A percentile compares a stretch with the other conserved stretches of the same genome.
Conservation (phyloP, 208 protist species). For the Phytomonas sp. region DNA sequence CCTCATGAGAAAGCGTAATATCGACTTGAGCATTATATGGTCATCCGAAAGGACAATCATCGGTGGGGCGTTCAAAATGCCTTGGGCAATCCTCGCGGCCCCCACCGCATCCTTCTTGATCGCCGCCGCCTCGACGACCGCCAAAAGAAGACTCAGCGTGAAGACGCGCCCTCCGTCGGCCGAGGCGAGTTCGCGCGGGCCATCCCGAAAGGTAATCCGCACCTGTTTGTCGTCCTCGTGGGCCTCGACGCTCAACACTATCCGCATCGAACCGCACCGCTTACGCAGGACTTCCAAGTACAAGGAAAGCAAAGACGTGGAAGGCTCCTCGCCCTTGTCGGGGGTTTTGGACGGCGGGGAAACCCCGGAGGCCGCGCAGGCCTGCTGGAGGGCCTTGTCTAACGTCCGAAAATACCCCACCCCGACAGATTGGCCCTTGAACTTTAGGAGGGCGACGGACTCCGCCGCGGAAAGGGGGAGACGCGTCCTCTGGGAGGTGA, state of each 20-base stretch:
- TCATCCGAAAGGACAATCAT: constrained; percentile 42
- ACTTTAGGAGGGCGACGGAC: constrained; percentile 22
- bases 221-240: not conserved
- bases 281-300: constrained; percentile 15
- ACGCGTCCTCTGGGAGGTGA: constrained; percentile 9
- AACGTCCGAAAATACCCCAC: constrained; percentile 17
- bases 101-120: constrained; percentile 17
- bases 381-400: constrained; percentile 35
- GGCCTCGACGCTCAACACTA: not conserved
- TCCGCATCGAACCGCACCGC: not conserved
- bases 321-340: not conserved
- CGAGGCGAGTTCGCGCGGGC: not conserved
- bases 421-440: constrained; percentile 52
- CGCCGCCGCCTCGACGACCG: constrained; percentile 23
- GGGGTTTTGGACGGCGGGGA: not conserved
- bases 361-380: constrained; percentile 24
- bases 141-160: constrained; percentile 20
- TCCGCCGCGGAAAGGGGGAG: constrained; percentile 17
- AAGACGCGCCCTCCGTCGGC: not conserved
- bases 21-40: constrained; percentile 29
- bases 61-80: constrained; percentile 17
- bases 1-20: constrained; percentile 39
- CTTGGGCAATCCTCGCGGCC: constrained; percentile 15
- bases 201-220: not conserved
- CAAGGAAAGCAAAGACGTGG: not conserved